Conservation (phyloP, 2,329 filamentous ascomycete species). For the Paracoccidioides lutzii region DNA sequence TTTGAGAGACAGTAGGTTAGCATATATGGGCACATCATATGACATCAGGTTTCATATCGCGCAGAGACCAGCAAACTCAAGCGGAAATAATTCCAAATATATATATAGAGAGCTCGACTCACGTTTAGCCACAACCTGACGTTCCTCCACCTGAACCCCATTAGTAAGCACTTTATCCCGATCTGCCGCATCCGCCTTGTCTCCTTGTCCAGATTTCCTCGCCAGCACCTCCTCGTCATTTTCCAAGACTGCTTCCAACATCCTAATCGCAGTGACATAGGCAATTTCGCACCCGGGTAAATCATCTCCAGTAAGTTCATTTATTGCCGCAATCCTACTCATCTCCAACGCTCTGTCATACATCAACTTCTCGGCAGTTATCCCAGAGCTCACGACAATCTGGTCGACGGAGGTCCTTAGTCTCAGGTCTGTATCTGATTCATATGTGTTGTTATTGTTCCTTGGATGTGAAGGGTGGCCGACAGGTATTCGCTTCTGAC, state of each 20-base stretch:
- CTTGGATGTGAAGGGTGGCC: slow-evolving; percentile 73
- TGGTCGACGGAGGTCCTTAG: slow-evolving; percentile 59
- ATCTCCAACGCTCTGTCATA: slow-evolving; percentile 95
- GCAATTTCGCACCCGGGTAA: slow-evolving; percentile 78
- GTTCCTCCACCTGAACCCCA: slow-evolving; percentile 35
- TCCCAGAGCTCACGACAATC: slow-evolving; percentile 71
- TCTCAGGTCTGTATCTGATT: slow-evolving; percentile 43
- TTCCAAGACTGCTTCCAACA: slow-evolving; percentile 90
- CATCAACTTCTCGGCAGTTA: slow-evolving; percentile 94
- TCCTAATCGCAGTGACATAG: slow-evolving; percentile 82
- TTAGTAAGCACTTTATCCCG: slow-evolving; percentile 29
- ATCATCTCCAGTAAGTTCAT: slow-evolving; percentile 83
- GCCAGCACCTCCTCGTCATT: slow-evolving; percentile 47
- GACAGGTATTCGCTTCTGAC: slow-evolving; percentile 67
- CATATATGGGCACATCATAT: background rate
- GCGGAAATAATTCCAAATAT: background rate
- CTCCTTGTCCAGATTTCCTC: slow-evolving; percentile 16
- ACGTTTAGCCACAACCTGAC: slow-evolving; percentile 38
- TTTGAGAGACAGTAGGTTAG: background rate
- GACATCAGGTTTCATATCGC: too few species aligned
- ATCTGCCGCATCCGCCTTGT: slow-evolving; percentile 13
- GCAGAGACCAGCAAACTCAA: background rate
- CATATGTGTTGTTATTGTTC: slow-evolving; percentile 54
- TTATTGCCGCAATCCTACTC: slow-evolving; percentile 87
- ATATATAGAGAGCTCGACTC: slow-evolving; percentile 18